Conservation (phyloP, 1,284 basidiomycete genomes). For the Bjerkandera adusta region DNA sequence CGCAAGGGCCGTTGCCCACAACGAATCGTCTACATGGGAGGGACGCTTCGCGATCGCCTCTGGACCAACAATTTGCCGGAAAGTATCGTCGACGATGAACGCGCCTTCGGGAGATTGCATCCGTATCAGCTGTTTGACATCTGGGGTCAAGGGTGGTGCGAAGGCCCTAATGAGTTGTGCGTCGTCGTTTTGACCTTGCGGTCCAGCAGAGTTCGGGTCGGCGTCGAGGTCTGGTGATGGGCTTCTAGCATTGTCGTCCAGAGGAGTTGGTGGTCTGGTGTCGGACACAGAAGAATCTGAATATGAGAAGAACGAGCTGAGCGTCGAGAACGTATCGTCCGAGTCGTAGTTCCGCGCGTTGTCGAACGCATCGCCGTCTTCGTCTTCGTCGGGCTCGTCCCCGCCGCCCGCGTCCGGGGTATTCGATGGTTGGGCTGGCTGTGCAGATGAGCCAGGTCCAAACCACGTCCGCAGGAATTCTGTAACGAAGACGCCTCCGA, state of each 20-base stretch:
- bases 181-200: no score
- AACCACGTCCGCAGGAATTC: constrained; percentile 3
- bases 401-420: neutral
- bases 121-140: constrained; percentile 9
- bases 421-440: neutral
- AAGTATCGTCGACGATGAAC: neutral
- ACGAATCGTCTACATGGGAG: neutral
- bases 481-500: neutral
- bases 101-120: constrained; percentile 14
- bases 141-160: neutral
- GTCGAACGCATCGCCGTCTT: neutral
- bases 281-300: constrained; percentile 11
- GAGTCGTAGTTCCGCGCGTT: constrained; percentile 8
- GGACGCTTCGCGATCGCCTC: neutral
- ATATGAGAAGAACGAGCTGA: constrained; percentile 14
- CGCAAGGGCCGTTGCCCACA: constrained; percentile 7
- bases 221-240: constrained; percentile 10
- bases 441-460: neutral
- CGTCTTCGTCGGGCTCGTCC: constrained; percentile 2
- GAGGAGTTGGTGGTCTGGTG: constrained; percentile 1
- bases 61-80: constrained; percentile 8
- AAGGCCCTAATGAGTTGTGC: no score
- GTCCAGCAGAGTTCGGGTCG: neutral
- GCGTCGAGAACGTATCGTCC: constrained; percentile 12
- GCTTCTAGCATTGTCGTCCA: constrained; percentile 5